Percentiles rank a stretch among this genome's conserved stretches.
Evolutionary conservation across 108 stramenopile genomes (phyloP).

Genomic region (Chaetoceros tenuissimus): DNA sequence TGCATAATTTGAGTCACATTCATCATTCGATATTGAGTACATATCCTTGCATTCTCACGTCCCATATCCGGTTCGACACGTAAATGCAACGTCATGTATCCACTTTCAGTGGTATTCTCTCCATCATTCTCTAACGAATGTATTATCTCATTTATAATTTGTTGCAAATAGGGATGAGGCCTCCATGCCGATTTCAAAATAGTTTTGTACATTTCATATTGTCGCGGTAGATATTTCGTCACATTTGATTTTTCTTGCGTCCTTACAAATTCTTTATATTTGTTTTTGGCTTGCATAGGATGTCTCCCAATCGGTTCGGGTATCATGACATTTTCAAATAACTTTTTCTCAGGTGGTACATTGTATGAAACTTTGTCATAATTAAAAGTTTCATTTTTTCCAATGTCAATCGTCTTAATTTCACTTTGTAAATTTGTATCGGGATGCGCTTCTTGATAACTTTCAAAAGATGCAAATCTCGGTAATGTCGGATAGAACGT

Average conservation of each 20-base stretch:
- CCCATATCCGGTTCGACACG: constrained; percentile 38
- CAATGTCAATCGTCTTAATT: too few relatives aligned
- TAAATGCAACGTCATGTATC: constrained; percentile 27
- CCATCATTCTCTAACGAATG: background rate
- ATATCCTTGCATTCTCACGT: constrained; percentile 4
- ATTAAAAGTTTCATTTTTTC: too few relatives aligned
- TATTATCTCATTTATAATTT: background rate
- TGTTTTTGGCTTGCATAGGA: background rate
- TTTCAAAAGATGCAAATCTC: too few relatives aligned
- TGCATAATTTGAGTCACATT: constrained; percentile 16
- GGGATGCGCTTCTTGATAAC: too few relatives aligned
- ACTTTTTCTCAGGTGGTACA: too few relatives aligned
- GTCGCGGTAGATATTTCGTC: background rate
- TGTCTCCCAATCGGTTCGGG: background rate
- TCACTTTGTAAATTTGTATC: too few relatives aligned
- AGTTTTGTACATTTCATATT: background rate
- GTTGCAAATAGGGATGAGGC: constrained; percentile 15
- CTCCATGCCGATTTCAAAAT: constrained; percentile 17
- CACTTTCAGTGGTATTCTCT: background rate
- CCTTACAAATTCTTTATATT: background rate
- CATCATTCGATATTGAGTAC: constrained; percentile 14
- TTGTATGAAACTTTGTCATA: too few relatives aligned
- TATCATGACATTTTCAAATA: too few relatives aligned
- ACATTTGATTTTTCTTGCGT: background rate
- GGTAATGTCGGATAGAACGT: constrained; percentile 2